phyloP scores from a whole-genome alignment of 805 yeast genomes.

The Saccharomycopsis fermentans region DNA sequence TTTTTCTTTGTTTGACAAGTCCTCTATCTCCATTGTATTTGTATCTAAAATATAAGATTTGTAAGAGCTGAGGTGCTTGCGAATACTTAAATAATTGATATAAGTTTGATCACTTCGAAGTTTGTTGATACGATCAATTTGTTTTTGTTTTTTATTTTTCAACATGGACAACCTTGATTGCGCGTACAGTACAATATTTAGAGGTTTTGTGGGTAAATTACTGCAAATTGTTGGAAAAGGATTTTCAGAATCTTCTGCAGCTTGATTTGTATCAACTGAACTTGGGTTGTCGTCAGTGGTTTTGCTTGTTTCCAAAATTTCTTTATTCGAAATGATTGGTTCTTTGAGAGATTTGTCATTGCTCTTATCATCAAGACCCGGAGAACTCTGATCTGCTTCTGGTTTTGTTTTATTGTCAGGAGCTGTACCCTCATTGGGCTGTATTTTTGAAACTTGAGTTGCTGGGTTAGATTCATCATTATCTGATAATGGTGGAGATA shows the following conservation, averaged over 20 bases:
- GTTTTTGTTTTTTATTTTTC: slow-evolving; percentile 22
- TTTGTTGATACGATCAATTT: not conserved
- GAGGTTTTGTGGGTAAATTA: slow-evolving; percentile 23
- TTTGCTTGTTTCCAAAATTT: not conserved
- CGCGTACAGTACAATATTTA: slow-evolving; percentile 53
- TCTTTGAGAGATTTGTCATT: slow-evolving; percentile 4
- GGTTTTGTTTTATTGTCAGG: not conserved
- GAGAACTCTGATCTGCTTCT: not conserved
- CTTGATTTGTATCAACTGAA: not conserved
- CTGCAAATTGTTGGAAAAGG: slow-evolving; percentile 7
- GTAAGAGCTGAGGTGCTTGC: slow-evolving; percentile 12
- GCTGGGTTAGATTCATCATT: not conserved
- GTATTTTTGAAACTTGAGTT: not conserved
- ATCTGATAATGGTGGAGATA: slow-evolving; percentile 14
- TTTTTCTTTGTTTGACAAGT: not conserved
- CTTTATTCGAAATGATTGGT: not conserved
- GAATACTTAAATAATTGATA: slow-evolving; percentile 3
- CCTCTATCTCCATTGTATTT: not conserved
- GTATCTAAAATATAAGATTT: slow-evolving; percentile 3
- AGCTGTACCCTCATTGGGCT: not conserved
- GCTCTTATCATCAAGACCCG: slow-evolving; percentile 8
- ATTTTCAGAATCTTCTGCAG: not conserved
- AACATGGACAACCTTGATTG: slow-evolving; percentile 33
- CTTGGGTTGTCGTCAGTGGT: not conserved
- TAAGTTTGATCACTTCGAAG: slow-evolving; percentile 3